These are phyloP conservation scores for Alternaria alternata DNA, from an alignment of 2,329 filamentous ascomycete species.

Conservation along the genomic window DNA sequence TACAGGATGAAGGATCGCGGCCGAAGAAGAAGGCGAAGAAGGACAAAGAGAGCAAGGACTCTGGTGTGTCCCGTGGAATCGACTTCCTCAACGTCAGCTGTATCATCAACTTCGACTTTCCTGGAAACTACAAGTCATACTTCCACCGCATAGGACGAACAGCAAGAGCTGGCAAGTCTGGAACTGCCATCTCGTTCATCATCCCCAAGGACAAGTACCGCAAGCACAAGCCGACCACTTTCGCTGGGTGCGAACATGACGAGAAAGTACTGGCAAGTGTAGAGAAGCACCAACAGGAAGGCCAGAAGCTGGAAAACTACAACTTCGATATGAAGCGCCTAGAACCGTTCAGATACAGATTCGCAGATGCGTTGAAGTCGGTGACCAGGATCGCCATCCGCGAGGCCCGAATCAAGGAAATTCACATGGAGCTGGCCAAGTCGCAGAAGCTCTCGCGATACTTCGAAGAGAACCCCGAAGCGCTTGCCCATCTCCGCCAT, in stretches of 20 bases:
- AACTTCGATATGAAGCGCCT: constrained; percentile 94
- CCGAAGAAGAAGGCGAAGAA: constrained; percentile 66
- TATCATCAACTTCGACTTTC: constrained; percentile 97
- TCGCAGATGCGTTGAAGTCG: constrained; percentile 84
- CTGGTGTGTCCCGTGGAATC: constrained; percentile 93
- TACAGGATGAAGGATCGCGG: constrained; percentile 55
- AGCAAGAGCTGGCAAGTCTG: constrained; percentile 86
- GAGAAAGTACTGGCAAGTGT: constrained; percentile 86
- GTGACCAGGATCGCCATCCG: constrained; percentile 90
- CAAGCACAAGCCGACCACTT: constrained; percentile 87
- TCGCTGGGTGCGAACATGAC: constrained; percentile 79
- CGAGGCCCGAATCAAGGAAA: constrained; percentile 86
- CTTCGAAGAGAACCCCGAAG: constrained; percentile 95
- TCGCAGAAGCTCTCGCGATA: constrained; percentile 76
- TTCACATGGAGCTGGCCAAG: constrained; percentile 88
- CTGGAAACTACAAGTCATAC: constrained; percentile 86
- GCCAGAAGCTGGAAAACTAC: constrained; percentile 86
- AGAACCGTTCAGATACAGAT: constrained; percentile 89
- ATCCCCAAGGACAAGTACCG: constrained; percentile 81
- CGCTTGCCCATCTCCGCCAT: constrained; percentile 86
- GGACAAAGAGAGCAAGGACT: constrained; percentile 75
- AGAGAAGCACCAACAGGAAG: constrained; percentile 79
- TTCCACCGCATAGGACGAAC: constrained; percentile 97
- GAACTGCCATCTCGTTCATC: constrained; percentile 96
- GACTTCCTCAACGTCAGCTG: constrained; percentile 87